A percentile compares a stretch with the other conserved stretches of the same genome.
Evolutionary conservation across 164 flowering plant species (phyloP).

Genomic region (Liriodendron chinense): DNA sequence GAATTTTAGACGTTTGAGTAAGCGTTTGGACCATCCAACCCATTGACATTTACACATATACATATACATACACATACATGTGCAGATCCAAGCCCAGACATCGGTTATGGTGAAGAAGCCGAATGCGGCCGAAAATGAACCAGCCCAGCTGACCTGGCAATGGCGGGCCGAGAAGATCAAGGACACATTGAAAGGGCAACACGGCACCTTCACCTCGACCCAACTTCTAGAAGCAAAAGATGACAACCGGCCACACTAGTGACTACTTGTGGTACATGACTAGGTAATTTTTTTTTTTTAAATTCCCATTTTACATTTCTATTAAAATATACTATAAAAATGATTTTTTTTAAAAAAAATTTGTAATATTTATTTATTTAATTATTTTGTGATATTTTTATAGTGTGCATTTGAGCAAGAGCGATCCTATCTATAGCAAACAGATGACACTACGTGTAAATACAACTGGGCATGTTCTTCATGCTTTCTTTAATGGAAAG

Average conservation of each 20-base stretch:
- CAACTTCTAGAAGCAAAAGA: constrained; percentile 57
- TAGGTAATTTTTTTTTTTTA: constrained; percentile 29
- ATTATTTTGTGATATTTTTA: background rate
- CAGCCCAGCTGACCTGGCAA: constrained; percentile 39
- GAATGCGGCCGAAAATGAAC: constrained; percentile 33
- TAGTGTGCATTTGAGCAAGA: constrained; percentile 29
- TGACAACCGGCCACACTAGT: constrained; percentile 34
- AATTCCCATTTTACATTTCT: background rate
- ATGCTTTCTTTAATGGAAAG: constrained; percentile 57
- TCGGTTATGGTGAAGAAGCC: constrained; percentile 37
- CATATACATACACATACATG: too few species aligned
- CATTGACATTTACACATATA: too few species aligned
- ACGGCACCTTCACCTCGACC: constrained; percentile 21
- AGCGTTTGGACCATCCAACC: too few species aligned
- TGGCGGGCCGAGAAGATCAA: constrained; percentile 51
- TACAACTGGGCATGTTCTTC: constrained; percentile 56
- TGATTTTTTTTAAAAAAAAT: too few species aligned
- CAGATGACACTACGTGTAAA: constrained; percentile 48
- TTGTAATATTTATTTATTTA: background rate
- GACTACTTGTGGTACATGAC: constrained; percentile 89
- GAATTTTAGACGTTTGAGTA: too few species aligned
- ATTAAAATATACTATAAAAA: too few species aligned
- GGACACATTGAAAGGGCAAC: constrained; percentile 25
- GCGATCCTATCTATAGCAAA: constrained; percentile 32
- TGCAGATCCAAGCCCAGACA: constrained; percentile 55